A percentile compares a stretch with the other conserved stretches of the same genome.
Conservation (phyloP, 176 grass and related monocot species). For the Leersia perrieri region DNA sequence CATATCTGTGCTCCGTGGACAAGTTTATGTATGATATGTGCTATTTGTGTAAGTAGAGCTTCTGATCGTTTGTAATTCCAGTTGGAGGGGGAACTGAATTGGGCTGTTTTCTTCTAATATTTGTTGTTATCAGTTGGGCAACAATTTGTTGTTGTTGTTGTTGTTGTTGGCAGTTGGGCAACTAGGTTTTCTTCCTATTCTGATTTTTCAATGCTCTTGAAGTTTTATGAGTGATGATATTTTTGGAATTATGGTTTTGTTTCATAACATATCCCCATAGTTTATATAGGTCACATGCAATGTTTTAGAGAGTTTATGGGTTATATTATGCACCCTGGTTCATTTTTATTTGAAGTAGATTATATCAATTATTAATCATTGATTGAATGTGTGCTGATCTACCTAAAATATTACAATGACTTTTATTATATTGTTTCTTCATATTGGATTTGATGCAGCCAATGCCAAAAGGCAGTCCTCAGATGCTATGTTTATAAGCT, state of each 20-base stretch:
- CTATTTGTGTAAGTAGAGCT: background rate
- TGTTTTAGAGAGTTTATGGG: background rate
- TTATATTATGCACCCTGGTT: background rate
- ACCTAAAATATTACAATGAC: background rate
- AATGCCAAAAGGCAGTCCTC: background rate
- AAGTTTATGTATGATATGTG: background rate
- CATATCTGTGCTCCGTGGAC: background rate
- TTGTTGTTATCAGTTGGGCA: background rate
- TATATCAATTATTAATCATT: background rate
- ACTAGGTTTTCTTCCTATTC: background rate
- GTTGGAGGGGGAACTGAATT: background rate
- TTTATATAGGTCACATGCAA: background rate
- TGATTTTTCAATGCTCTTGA: background rate
- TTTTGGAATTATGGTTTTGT: constrained; percentile 1
- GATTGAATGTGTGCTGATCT: background rate
- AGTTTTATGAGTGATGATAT: background rate
- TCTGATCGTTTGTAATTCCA: background rate
- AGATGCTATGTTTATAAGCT: background rate
- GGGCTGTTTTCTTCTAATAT: background rate
- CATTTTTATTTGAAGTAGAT: constrained; percentile 29
- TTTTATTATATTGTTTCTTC: background rate
- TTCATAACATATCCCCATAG: background rate
- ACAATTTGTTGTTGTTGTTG: too few species aligned
- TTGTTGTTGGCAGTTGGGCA: background rate
- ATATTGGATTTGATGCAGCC: background rate